Base-by-base conservation (phyloP, 139 green algal species). In the Chlamydomonas incerta region DNA sequence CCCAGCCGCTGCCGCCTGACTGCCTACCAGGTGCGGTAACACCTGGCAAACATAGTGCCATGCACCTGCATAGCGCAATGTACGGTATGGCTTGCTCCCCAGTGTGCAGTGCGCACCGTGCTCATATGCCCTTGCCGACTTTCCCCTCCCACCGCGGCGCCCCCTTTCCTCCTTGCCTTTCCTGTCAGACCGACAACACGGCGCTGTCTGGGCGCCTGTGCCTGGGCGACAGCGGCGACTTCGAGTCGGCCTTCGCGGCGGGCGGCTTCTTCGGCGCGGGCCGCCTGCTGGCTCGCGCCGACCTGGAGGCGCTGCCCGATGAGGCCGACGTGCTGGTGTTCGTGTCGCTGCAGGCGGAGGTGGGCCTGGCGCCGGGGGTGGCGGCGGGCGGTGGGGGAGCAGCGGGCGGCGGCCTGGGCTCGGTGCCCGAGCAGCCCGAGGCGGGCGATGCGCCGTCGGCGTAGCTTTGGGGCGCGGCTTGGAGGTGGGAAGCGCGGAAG, bases 211-310 rank as follows among this genome's bases (percentile, higher is more conserved):
- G 77, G 5, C 41, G 77, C 41, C 65, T 83, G 63, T 65, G 62
- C 63, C 77, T 76, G 66, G 79, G 65, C 5, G 80, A 79, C 33
- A 80, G n/a, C 23, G 68, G 68, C 55, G 52, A 65, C 35, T 86
- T 79, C 55, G 18, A 23, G 18, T 34, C 50, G 13, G 68, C 60
- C 33, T 86, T 86, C 15, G 80, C 35, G 52, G 80, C 80, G 52
- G 80, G 80, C 28, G 80, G 41, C 52, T 86, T 63, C 33, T 79
- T 68, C 20, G 80, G 80, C 23, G 23, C 31, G 34, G 68, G 17
- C 46, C 34, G 58, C 52, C 34, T 79, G 34, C 23, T 86, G 20
- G 11, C 68, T 0, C 3, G n/a, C 3, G 67, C 21, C 4, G 80
- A 79, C 34, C 33, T 86, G 68, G 34, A 57, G 15, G 21, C 2